Conservation (phyloP, 768 basidiomycete species). For the Tephrocybe sp. region DNA sequence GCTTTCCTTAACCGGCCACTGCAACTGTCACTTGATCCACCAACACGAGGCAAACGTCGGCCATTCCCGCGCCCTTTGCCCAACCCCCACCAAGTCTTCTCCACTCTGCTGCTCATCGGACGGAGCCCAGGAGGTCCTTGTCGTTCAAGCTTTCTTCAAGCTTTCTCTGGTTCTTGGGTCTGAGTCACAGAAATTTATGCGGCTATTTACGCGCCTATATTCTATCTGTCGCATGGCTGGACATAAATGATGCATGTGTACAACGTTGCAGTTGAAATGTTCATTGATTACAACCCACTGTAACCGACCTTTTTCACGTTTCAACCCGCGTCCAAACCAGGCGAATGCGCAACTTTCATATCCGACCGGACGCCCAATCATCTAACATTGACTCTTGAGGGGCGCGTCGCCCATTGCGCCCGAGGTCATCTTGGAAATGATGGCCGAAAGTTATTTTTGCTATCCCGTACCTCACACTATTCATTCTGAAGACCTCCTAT, state of each 20-base stretch:
- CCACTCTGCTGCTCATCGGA: conserved; percentile 7
- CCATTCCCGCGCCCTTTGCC: conserved; percentile 33
- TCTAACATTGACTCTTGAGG: neutral
- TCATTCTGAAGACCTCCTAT: too few relatives aligned
- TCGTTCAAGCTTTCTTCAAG: conserved; percentile 2
- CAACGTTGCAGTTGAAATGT: neutral
- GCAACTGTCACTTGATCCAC: conserved; percentile 22
- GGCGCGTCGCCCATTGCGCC: neutral
- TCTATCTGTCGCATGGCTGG: neutral
- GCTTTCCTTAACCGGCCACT: conserved; percentile 12
- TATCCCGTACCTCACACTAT: neutral
- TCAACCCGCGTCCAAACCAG: conserved; percentile 8
- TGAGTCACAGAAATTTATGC: neutral
- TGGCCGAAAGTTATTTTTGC: conserved; percentile 3
- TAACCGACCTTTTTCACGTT: conserved; percentile 8
- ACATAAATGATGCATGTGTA: conserved; percentile 7
- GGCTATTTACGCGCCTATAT: neutral
- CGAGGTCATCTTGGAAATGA: neutral
- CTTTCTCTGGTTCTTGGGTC: neutral
- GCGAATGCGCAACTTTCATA: conserved; percentile 11
- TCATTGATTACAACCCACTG: conserved; percentile 1
- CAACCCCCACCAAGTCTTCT: conserved; percentile 25
- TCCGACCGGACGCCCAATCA: conserved; percentile 5
- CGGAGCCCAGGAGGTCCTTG: neutral
- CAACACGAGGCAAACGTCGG: conserved; percentile 31